Evolutionary conservation across 108 stramenopile genomes (phyloP), one percentile per base, ranked within the genome.

Genomic region (Pseudonitzschia multiseries): DNA sequence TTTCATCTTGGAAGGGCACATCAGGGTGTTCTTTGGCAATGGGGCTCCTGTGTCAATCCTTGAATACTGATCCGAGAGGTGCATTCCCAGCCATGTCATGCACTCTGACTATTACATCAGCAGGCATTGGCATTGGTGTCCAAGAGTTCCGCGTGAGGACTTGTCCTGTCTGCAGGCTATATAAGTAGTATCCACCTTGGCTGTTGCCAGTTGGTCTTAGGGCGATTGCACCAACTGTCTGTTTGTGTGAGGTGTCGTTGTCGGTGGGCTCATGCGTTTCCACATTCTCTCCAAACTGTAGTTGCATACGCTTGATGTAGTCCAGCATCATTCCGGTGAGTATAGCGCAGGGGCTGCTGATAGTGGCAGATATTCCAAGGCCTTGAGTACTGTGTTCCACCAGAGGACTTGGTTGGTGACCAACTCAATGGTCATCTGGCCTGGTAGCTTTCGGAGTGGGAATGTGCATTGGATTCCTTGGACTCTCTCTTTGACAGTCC

Each of bases 151-250:
- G 74, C 24, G 17, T 68, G 40, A 80, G 51, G 1, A 46, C 62
- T 36, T 48, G 54, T 14, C 83, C 76, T 13, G 83, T 78, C 8
- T 17, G 42, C 0, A 82, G 70, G 50, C 22, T 53, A 0, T 62
- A 43, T 22, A 87, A 84, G 21, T 78, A 71, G 46, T 83, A 68
- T 0, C 68, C 71, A 0, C 84, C 84, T 71, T 85, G 84, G n/a
- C 26, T 0, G 52, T 85, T 87, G 0, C 79, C 76, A 13, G 74
- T 78, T 0, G 76, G 76, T 15, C 70, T 40, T 6, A 81, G 60
- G 2, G 72, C 76, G 24, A 83, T 67, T 42, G 81, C 78, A 0
- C 62, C 80, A 17, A 72, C 42, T 17, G 80, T 75, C 13, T 73
- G 62, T 44, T 77, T 2, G 10, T 42, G 42, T 8, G 41, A 22